Percentiles rank a stretch among this genome's conserved stretches.
Evolutionary conservation across 805 yeast species (phyloP).

Genomic region (Monosporozyma siamensis): DNA sequence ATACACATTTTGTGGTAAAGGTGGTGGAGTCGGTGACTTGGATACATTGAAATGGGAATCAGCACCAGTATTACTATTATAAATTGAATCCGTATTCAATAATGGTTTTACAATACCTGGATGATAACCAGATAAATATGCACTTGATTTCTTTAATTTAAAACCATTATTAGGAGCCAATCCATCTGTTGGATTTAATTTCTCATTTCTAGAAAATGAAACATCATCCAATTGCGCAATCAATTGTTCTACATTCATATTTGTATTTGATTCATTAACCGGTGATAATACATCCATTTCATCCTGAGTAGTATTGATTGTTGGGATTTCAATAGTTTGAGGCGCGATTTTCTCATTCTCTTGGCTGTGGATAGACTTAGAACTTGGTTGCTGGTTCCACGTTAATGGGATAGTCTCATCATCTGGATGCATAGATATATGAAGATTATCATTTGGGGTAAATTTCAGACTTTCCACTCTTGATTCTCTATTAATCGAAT

Average conservation of each 20-base stretch:
- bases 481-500: constrained; percentile 1
- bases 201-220: constrained; percentile 20
- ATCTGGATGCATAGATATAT: background rate
- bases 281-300: background rate
- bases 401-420: background rate
- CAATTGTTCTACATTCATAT: constrained; percentile 23
- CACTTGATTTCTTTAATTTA: constrained; percentile 27
- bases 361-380: background rate
- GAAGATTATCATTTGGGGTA: constrained; percentile 11
- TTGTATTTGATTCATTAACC: constrained; percentile 12
- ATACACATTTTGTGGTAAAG: background rate
- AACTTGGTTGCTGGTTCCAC: no score
- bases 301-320: background rate
- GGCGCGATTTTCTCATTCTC: background rate
- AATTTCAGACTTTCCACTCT: constrained; percentile 12
- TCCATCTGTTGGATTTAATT: constrained; percentile 1
- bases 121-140: constrained; percentile 25
- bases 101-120: constrained; percentile 1
- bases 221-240: constrained; percentile 26
- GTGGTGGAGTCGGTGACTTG: background rate
- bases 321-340: background rate
- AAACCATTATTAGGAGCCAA: background rate
- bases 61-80: background rate
- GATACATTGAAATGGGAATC: no score
- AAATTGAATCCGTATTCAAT: constrained; percentile 4